Evolutionary conservation across 2,329 filamentous ascomycete species (phyloP).

Genomic region (Alternaria panax): DNA sequence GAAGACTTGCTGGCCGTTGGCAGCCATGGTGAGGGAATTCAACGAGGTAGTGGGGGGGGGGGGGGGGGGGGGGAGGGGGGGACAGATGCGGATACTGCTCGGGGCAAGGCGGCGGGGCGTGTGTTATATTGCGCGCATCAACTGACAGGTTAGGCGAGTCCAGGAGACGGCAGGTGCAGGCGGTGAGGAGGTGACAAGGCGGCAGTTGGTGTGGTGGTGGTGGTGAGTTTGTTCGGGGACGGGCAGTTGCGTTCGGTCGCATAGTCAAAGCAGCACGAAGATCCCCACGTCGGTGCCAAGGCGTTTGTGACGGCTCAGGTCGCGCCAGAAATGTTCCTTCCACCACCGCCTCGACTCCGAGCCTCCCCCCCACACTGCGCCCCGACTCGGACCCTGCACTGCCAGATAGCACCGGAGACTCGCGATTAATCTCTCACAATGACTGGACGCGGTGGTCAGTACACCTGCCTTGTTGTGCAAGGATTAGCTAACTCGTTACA

Average conservation of each 20-base stretch:
- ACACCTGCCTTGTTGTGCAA: neutral
- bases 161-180: conserved; percentile 8
- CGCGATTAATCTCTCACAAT: conserved; percentile 25
- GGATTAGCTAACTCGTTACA: conserved; percentile 52
- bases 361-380: conserved; percentile 19
- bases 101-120: conserved; percentile 37
- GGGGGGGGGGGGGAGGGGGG: conserved; percentile 18
- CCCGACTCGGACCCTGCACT: conserved; percentile 11
- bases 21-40: conserved; percentile 65
- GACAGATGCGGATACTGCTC: conserved; percentile 33
- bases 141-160: conserved; percentile 13
- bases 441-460: conserved; percentile 46
- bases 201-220: conserved; percentile 15
- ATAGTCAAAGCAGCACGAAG: conserved; percentile 34
- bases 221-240: conserved; percentile 29
- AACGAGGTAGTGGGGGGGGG: conserved; percentile 21
- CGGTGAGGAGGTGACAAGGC: neutral
- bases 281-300: conserved; percentile 36
- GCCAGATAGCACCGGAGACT: conserved; percentile 5
- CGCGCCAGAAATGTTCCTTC: conserved; percentile 34
- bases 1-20: conserved; percentile 74
- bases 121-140: conserved; percentile 35
- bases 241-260: conserved; percentile 32
- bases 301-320: conserved; percentile 33
- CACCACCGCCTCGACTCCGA: conserved; percentile 27